Evolutionary conservation across 2,329 filamentous ascomycete species (phyloP), one percentile per base, ranked within the genome.

Genomic region (Verruconis gallopava): DNA sequence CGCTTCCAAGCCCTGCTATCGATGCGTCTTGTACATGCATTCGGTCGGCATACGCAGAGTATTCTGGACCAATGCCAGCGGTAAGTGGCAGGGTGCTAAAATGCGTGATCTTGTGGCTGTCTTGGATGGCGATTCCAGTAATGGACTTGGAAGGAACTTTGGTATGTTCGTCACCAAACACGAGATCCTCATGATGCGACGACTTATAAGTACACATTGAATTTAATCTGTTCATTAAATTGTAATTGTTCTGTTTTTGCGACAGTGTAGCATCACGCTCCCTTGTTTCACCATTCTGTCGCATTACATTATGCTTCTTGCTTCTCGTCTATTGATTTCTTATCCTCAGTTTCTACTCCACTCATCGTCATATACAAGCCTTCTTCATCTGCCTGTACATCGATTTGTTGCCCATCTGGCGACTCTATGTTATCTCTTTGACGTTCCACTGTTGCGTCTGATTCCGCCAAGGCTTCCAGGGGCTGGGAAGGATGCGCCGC

Each of bases 131-230:
- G 52, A 47, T 5, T 53, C 33, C 39, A 40, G 42, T 40, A 47
- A 41, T 6, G 46, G 44, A 4, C 51, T 49, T 32, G 49, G 52
- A 25, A 44, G 48, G 6, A 15, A 15, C 9, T 50, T 49, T 36
- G 56, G 57, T 12, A 53, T 71, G 1, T 72, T 71, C 51, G 63
- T 72, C 13, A 72, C 67, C 5, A 73, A 71, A 54, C 68, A 71
- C 53, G 67, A 71, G 49, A 64, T 71, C 2, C 48, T 70, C 40
- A 65, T 66, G 61, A 48, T 71, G 48, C 59, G 61, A 48, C 47
- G 56, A 36, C 49, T 52, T 44, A 57, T 62, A 56, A 55, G 54
- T 3, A 28, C 38, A 19, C 30, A 40, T 21, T 17, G 25, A 30
- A 9, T n/a, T n/a, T n/a, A n/a, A n/a, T n/a, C n/a, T n/a, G n/a